Conservation (phyloP, 768 basidiomycete genomes). For the Pholiota conissans region DNA sequence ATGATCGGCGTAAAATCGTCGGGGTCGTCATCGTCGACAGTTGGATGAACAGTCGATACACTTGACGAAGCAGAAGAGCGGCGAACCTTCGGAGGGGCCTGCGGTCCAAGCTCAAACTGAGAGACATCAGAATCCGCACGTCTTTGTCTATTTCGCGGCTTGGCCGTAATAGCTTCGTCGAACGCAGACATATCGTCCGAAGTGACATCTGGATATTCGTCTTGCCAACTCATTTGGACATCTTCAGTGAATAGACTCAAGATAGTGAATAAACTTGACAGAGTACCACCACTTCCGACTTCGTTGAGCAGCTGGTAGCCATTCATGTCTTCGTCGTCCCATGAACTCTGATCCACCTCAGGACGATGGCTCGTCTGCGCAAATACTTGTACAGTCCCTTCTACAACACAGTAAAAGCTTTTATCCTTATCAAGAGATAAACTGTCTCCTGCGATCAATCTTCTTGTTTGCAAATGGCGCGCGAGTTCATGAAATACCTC, state of each 20-base stretch:
- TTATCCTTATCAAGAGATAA: slow-evolving; percentile 89
- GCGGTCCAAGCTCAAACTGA: slow-evolving; percentile 46
- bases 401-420: slow-evolving; percentile 97
- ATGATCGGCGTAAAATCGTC: slow-evolving; percentile 21
- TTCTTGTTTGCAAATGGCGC: slow-evolving; percentile 90
- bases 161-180: slow-evolving; percentile 19
- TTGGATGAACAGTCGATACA: slow-evolving; percentile 62
- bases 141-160: slow-evolving; percentile 22
- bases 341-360: slow-evolving; percentile 51
- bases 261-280: slow-evolving; percentile 96
- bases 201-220: slow-evolving; percentile 42
- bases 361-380: slow-evolving; percentile 63
- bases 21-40: slow-evolving; percentile 25
- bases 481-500: slow-evolving; percentile 98
- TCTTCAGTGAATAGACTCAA: slow-evolving; percentile 95
- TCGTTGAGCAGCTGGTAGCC: slow-evolving; percentile 97
- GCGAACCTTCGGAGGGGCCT: slow-evolving; percentile 30
- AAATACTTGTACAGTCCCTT: slow-evolving; percentile 95
- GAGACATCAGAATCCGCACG: slow-evolving; percentile 69
- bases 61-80: slow-evolving; percentile 65
- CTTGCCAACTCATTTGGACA: slow-evolving; percentile 90
- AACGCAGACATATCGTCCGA: slow-evolving; percentile 25
- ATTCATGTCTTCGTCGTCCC: slow-evolving; percentile 89
- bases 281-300: slow-evolving; percentile 92
- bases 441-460: slow-evolving; percentile 95